A percentile compares a stretch with the other conserved stretches of the same genome.
Conservation (phyloP, 257 asterid species). For the Handroanthus guayacan region DNA sequence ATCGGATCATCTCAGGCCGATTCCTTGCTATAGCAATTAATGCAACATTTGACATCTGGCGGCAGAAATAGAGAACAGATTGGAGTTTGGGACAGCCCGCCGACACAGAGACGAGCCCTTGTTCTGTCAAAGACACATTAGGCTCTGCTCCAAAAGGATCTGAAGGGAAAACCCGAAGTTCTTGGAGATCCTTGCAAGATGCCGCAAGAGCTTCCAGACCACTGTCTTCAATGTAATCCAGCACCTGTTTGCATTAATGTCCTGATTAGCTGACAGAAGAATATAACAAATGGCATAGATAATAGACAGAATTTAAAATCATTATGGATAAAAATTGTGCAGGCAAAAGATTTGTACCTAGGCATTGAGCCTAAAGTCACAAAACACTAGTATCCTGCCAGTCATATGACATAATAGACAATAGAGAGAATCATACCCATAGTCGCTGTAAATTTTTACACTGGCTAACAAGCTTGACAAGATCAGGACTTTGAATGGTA, state of each 20-base stretch:
- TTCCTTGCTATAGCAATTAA: conserved; percentile 73
- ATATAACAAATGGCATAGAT: background rate
- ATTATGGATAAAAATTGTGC: background rate
- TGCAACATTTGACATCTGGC: conserved; percentile 97
- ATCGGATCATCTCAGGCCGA: conserved; percentile 75
- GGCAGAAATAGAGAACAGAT: conserved; percentile 93
- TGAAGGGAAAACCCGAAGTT: conserved; percentile 94
- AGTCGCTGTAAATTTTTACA: conserved; percentile 81
- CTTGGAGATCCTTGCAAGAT: conserved; percentile 86
- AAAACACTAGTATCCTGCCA: background rate
- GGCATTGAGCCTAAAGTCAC: background rate
- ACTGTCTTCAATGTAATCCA: conserved; percentile 87
- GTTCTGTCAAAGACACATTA: conserved; percentile 82
- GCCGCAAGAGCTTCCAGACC: conserved; percentile 83
- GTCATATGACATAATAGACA: background rate
- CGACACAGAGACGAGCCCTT: conserved; percentile 88
- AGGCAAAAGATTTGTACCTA: background rate
- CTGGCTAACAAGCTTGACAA: conserved; percentile 68
- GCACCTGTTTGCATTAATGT: conserved; percentile 57
- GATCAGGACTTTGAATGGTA: conserved; percentile 69
- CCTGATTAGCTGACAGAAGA: background rate
- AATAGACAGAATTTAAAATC: background rate
- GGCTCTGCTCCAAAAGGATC: conserved; percentile 86
- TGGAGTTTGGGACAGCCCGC: conserved; percentile 92
- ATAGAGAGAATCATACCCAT: conserved; percentile 64